Conservation (phyloP, 148 eudicot genomes). For the Chenopodium album region DNA sequence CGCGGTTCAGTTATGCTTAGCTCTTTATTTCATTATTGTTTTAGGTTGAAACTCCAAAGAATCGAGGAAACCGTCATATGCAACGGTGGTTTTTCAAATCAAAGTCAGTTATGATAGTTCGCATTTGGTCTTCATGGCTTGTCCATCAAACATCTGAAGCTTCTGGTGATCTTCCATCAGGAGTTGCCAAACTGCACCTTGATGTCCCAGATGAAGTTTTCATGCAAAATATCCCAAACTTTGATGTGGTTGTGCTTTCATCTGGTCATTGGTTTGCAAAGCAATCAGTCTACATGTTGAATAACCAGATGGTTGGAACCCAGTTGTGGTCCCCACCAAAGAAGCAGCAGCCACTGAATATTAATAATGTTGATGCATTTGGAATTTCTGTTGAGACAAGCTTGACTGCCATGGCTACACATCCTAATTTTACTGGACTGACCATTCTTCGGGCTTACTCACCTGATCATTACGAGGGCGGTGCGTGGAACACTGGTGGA, state of each 20-base stretch:
- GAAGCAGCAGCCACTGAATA: slow-evolving; percentile 34
- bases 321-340: slow-evolving; percentile 79
- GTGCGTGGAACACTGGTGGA: slow-evolving; percentile 95
- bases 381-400: slow-evolving; percentile 81
- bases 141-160: slow-evolving; percentile 68
- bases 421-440: slow-evolving; percentile 66
- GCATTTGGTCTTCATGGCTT: slow-evolving; percentile 98
- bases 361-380: slow-evolving; percentile 75
- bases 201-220: slow-evolving; percentile 74
- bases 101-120: slow-evolving; percentile 71
- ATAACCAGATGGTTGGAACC: slow-evolving; percentile 84
- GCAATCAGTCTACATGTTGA: slow-evolving; percentile 67
- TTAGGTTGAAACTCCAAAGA: slow-evolving; percentile 86
- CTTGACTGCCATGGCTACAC: slow-evolving; percentile 59
- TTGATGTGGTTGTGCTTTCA: slow-evolving; percentile 82
- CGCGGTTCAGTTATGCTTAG: background rate
- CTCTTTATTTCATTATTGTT: background rate
- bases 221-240: slow-evolving; percentile 51
- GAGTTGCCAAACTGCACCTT: slow-evolving; percentile 75
- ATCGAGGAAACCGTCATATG: slow-evolving; percentile 83
- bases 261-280: slow-evolving; percentile 99
- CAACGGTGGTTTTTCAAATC: slow-evolving; percentile 82
- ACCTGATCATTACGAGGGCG: slow-evolving; percentile 95
- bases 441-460: slow-evolving; percentile 78
- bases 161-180: slow-evolving; percentile 49